Evolutionary conservation across 176 grass and related monocot genomes (phyloP).

Genomic region (Zizania latifolia): DNA sequence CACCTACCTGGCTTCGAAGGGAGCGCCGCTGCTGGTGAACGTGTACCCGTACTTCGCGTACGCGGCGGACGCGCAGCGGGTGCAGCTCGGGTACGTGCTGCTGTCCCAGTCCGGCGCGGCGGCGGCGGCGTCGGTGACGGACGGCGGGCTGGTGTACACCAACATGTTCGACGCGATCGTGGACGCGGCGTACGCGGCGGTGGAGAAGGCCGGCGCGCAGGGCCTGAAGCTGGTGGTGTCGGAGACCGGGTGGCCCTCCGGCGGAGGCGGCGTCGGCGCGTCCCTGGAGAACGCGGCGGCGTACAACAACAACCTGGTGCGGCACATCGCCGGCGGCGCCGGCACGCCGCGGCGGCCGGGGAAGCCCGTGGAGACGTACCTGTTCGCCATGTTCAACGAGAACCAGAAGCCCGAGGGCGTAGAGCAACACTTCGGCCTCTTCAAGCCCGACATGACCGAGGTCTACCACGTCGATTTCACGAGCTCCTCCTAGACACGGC

Average conservation of each 20-base stretch:
- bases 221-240: slow-evolving; percentile 68
- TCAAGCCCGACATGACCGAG: slow-evolving; percentile 74
- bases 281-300: slow-evolving; percentile 67
- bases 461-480: slow-evolving; percentile 85
- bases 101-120: no score
- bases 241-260: slow-evolving; percentile 93
- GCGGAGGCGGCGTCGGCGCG: slow-evolving; percentile 47
- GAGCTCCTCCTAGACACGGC: neutral
- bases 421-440: slow-evolving; percentile 83
- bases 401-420: slow-evolving; percentile 73
- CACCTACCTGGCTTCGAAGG: slow-evolving; percentile 36
- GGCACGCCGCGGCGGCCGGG: slow-evolving; percentile 67
- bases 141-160: slow-evolving; percentile 59
- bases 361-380: slow-evolving; percentile 76
- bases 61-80: slow-evolving; percentile 11
- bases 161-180: slow-evolving; percentile 97
- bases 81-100: slow-evolving; percentile 74
- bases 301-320: slow-evolving; percentile 81
- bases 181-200: slow-evolving; percentile 70
- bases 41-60: slow-evolving; percentile 88
- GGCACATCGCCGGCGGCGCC: slow-evolving; percentile 21
- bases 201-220: slow-evolving; percentile 64
- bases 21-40: slow-evolving; percentile 65
- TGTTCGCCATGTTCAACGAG: slow-evolving; percentile 99
- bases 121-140: slow-evolving; percentile 26